phyloP scores from a whole-genome alignment of 2,329 filamentous ascomycete species.

The Karstenula rhodostoma region DNA sequence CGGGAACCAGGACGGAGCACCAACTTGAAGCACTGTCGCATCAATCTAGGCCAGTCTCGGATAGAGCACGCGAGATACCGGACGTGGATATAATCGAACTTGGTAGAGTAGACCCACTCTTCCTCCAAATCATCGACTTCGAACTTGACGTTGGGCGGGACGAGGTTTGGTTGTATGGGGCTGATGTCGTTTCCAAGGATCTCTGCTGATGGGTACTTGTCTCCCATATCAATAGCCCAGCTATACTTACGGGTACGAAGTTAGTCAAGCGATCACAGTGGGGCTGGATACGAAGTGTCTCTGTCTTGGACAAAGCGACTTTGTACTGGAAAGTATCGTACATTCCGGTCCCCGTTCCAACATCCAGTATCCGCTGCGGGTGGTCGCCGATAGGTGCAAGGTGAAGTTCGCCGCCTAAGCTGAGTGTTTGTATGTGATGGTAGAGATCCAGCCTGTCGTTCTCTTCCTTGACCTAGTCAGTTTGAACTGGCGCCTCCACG shows the following conservation, averaged over 20 bases:
- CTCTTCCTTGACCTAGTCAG: constrained; percentile 25
- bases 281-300: no score
- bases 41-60: constrained; percentile 32
- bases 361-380: constrained; percentile 29
- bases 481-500: neutral
- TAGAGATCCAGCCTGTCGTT: constrained; percentile 37
- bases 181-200: constrained; percentile 48
- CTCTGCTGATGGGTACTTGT: constrained; percentile 41
- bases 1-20: constrained; percentile 14
- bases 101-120: constrained; percentile 40
- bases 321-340: no score
- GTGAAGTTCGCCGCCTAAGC: constrained; percentile 31
- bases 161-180: constrained; percentile 46
- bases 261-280: no score
- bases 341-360: constrained; percentile 31
- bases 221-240: constrained; percentile 39
- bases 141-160: constrained; percentile 46
- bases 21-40: constrained; percentile 37
- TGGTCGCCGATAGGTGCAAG: constrained; percentile 33
- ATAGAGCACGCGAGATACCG: constrained; percentile 36
- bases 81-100: constrained; percentile 37
- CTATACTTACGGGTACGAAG: constrained; percentile 22
- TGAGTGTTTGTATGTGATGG: constrained; percentile 33
- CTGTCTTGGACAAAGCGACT: no score
- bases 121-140: constrained; percentile 48